Base-by-base conservation (phyloP, 768 basidiomycete species). In the Termitomyces heimii region DNA sequence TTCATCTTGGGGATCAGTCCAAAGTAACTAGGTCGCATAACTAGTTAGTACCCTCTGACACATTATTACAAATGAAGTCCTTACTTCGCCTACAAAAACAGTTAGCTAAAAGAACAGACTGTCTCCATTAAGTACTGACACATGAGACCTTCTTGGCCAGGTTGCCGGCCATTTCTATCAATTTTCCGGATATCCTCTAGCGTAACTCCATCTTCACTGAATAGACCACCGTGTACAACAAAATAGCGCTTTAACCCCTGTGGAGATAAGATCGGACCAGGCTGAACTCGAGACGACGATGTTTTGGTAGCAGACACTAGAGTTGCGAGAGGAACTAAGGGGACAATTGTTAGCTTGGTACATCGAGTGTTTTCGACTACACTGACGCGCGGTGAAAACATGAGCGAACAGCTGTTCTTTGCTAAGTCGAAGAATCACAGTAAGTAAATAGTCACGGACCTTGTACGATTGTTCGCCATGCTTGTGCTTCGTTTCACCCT, bases 401-500 rank as follows among this genome's bases (percentile, higher is more conserved):
- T 98, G 85, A 10, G 95, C 88, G 66, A 98, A 98, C 28, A 99
- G 81, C 88, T 94, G 55, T 35, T 48, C 20, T 28, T 4, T 35
- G 20, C 22, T 62, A 1, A 52, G 60, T 48, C 49, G 18, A 55
- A 44, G 32, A 26, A 40, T 47, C 51, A 46, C 58, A 47, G 31
- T 37, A 5, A n/a, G 18, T 26, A 12, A 31, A 47, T 16, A 40
- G 49, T 10, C 16, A 53, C 67, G 52, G 26, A 86, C 91, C 81
- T 94, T 94, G 76, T 95, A 98, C 0, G 92, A 88, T 69, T 94
- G 87, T 66, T 97, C 94, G 29, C 94, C 94, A 63, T 96, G 93
- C 70, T 99, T 98, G 66, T 96, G 89, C 67, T 96, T 96, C 31
- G 86, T 89, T 75, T 99, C 97, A 40, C 95, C 94, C 70, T 96